Base-by-base conservation (phyloP, 495 filamentous ascomycete genomes). In the Xylaria telfairii region DNA sequence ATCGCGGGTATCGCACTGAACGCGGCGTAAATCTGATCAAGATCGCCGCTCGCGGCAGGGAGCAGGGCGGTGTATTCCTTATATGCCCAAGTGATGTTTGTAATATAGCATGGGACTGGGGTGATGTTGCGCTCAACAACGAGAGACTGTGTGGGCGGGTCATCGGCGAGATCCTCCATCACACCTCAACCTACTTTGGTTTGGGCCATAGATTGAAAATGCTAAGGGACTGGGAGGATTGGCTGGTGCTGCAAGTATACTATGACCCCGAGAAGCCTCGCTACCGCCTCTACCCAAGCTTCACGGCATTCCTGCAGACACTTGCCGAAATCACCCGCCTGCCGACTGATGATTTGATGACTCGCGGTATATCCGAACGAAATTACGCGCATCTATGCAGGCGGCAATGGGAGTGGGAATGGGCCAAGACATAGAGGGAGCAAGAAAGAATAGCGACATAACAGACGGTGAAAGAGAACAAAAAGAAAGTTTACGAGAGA, bases 231-330 rank as follows among this genome's bases (percentile, higher is more conserved):
- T 51, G 47, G 13, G 1, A 19, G 28, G 47, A 46, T 7, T 67
- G 65, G 65, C 10, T 57, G 24, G n/a, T 57, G 9, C 51, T 67
- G 37, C 65, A 67, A 51, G 65, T 56, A 21, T 21, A 67, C 49
- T 3, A 8, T 2, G 8, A 7, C 1, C 4, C 9, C 39, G 7
- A 3, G 32, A 1, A 19, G 21, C 21, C 47, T 21, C 21, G n/a
- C 26, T 67, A 24, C 37, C 65, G 51, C 21, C 49, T 67, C 15
- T 67, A 67, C 46, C 65, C 65, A 17, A 46, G 65, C 51, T 57
- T 67, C 9, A 57, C 51, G 24, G 65, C 51, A 17, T 67, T 56
- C 26, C 37, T 56, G 24, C 37, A 67, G 17, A 67, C 65, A 30
- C 65, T 67, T 15, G 65, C 51, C 0, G 65, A 67, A 51, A 26